Percentiles rank a stretch among this genome's conserved stretches.
Evolutionary conservation across 2,329 filamentous ascomycete genomes (phyloP).

Genomic region (Fusarium tuaranense): DNA sequence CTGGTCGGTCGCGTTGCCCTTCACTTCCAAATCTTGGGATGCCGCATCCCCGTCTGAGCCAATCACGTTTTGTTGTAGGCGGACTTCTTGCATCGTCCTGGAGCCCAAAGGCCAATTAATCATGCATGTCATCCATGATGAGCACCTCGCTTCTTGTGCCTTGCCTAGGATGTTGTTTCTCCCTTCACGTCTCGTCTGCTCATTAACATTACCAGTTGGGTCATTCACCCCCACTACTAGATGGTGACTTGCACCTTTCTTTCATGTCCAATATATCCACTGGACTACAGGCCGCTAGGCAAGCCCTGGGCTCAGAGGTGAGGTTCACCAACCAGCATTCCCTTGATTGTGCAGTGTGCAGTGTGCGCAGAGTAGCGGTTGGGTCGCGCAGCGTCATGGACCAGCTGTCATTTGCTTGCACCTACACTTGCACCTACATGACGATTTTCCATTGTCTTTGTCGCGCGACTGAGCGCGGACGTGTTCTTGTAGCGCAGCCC

Average conservation of each 20-base stretch:
- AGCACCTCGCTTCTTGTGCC: conserved; percentile 11
- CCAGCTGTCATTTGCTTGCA: conserved; percentile 20
- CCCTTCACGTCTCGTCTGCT: conserved; percentile 17
- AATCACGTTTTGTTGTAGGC: conserved; percentile 30
- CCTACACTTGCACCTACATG: conserved; percentile 16
- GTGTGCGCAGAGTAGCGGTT: too few species aligned
- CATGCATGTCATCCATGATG: conserved; percentile 44
- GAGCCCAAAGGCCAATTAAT: conserved; percentile 39
- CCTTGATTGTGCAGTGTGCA: conserved; percentile 10
- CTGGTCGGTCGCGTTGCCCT: conserved; percentile 18
- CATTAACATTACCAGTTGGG: conserved; percentile 5
- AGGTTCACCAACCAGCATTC: conserved; percentile 1
- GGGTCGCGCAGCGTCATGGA: conserved; percentile 1
- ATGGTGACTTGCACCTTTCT: background rate
- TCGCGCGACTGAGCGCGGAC: conserved; percentile 1
- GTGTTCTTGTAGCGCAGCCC: conserved; percentile 10
- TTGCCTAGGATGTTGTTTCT: conserved; percentile 3
- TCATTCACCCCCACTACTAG: conserved; percentile 5
- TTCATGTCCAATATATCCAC: conserved; percentile 21
- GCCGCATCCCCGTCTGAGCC: conserved; percentile 27
- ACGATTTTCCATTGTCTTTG: conserved; percentile 17
- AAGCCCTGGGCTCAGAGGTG: conserved; percentile 16
- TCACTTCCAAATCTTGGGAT: conserved; percentile 27
- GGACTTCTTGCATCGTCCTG: conserved; percentile 21
- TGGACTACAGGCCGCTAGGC: conserved; percentile 21